Conservation (phyloP, 306 rosid genomes). For the Quercus berberidifolia region DNA sequence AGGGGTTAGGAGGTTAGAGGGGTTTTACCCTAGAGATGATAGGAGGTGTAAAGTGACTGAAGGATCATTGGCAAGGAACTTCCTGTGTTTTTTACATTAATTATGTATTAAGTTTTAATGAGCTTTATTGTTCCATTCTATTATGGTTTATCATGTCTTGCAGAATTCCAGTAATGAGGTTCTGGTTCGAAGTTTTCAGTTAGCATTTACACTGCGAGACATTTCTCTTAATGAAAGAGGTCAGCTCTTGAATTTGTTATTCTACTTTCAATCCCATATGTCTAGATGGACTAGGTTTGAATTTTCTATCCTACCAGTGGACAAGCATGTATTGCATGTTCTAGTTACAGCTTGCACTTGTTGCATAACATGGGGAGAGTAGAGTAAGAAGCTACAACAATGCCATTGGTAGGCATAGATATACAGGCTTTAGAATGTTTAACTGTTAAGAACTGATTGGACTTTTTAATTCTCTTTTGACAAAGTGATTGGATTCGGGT, state of each 20-base stretch:
- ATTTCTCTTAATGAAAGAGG: conserved; percentile 70
- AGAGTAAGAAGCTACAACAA: not conserved
- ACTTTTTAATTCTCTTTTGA: too few relatives aligned
- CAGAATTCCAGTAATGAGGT: conserved; percentile 83
- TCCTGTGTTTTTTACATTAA: not conserved
- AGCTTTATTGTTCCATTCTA: not conserved
- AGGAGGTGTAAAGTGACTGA: too few relatives aligned
- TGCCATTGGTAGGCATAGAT: not conserved
- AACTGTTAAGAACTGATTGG: too few relatives aligned
- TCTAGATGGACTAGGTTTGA: not conserved
- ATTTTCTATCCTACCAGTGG: not conserved
- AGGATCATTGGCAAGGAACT: not conserved
- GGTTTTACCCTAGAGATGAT: too few relatives aligned
- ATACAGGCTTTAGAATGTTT: too few relatives aligned
- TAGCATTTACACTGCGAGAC: conserved; percentile 78
- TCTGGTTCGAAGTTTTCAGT: conserved; percentile 78
- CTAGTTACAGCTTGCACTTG: not conserved
- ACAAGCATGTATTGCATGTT: conserved; percentile 6
- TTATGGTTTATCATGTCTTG: conserved; percentile 18
- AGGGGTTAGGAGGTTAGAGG: too few relatives aligned
- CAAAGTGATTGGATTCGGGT: not conserved
- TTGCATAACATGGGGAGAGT: not conserved
- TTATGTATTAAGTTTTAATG: conserved; percentile 8
- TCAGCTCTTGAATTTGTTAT: conserved; percentile 29
- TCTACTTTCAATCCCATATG: not conserved